These are phyloP conservation scores for Pseudonitzschia delicatissima DNA, from an alignment of 108 stramenopile species.

Conservation along the genomic window DNA sequence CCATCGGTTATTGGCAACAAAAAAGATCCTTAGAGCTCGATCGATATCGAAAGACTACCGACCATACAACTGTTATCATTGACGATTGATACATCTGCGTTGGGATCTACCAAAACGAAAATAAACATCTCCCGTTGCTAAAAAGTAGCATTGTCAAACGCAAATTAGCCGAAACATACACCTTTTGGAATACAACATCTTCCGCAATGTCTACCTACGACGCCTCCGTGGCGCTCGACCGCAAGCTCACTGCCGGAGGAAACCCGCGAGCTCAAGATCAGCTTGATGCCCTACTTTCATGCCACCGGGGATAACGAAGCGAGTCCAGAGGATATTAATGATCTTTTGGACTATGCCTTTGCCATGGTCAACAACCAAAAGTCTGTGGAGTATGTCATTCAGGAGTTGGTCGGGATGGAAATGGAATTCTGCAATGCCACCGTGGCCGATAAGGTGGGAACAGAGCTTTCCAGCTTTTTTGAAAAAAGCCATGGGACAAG, in stretches of 20 bases:
- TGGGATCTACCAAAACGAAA: too few relatives aligned
- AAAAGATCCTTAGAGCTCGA: too few relatives aligned
- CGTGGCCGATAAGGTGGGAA: conserved; percentile 28
- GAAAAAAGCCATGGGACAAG: conserved; percentile 4
- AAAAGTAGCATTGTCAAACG: too few relatives aligned
- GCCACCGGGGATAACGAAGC: background rate
- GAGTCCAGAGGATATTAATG: conserved; percentile 54
- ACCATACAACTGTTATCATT: too few relatives aligned
- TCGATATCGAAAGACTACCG: too few relatives aligned
- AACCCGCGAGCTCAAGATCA: conserved; percentile 22
- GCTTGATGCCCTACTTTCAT: conserved; percentile 31
- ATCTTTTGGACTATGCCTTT: conserved; percentile 68
- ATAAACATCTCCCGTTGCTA: too few relatives aligned
- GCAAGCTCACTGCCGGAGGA: conserved; percentile 54
- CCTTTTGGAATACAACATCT: too few relatives aligned
- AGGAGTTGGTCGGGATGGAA: conserved; percentile 72
- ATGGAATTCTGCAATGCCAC: conserved; percentile 57
- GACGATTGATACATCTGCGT: too few relatives aligned
- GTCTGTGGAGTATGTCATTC: conserved; percentile 36
- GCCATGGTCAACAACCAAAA: conserved; percentile 78
- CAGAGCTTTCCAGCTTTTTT: conserved; percentile 32
- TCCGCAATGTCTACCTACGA: too few relatives aligned
- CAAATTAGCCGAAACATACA: too few relatives aligned
- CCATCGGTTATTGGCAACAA: too few relatives aligned
- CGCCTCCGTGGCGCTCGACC: too few relatives aligned